Evolutionary conservation across 2,329 filamentous ascomycete species (phyloP).

Genomic region (Monosporascus sp.): DNA sequence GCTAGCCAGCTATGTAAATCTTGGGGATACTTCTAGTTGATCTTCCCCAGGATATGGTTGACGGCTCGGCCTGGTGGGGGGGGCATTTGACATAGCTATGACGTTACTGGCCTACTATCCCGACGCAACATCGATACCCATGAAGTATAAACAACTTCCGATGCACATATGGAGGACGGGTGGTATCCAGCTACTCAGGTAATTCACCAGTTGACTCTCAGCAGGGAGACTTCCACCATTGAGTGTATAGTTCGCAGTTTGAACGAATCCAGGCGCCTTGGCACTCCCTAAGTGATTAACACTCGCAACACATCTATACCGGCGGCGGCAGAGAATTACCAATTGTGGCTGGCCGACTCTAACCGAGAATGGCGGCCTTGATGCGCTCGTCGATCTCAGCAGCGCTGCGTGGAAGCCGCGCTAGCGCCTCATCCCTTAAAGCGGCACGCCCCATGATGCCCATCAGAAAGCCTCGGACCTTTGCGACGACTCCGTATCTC

Average conservation of each 20-base stretch:
- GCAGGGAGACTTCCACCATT: too few relatives aligned
- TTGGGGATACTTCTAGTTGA: neutral
- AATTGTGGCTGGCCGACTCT: neutral
- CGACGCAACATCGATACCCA: slow-evolving; percentile 1
- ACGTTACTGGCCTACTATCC: neutral
- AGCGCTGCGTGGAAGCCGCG: neutral
- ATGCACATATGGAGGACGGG: too few relatives aligned
- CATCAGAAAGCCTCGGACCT: neutral
- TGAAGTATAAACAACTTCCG: neutral
- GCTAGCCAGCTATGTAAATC: neutral
- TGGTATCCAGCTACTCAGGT: too few relatives aligned
- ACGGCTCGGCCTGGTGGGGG: neutral
- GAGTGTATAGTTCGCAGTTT: too few relatives aligned
- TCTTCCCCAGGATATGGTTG: neutral
- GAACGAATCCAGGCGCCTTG: too few relatives aligned
- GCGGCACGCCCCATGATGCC: neutral
- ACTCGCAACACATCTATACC: too few relatives aligned
- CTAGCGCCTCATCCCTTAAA: neutral
- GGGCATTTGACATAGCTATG: neutral
- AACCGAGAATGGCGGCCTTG: neutral
- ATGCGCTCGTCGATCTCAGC: neutral
- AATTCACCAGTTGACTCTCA: too few relatives aligned
- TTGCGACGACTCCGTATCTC: neutral
- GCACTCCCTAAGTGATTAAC: too few relatives aligned
- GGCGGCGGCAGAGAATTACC: too few relatives aligned